A percentile compares a stretch with the other conserved stretches of the same genome.
Evolutionary conservation across 1,284 basidiomycete genomes (phyloP).

Genomic region (Puccinia polysora): DNA sequence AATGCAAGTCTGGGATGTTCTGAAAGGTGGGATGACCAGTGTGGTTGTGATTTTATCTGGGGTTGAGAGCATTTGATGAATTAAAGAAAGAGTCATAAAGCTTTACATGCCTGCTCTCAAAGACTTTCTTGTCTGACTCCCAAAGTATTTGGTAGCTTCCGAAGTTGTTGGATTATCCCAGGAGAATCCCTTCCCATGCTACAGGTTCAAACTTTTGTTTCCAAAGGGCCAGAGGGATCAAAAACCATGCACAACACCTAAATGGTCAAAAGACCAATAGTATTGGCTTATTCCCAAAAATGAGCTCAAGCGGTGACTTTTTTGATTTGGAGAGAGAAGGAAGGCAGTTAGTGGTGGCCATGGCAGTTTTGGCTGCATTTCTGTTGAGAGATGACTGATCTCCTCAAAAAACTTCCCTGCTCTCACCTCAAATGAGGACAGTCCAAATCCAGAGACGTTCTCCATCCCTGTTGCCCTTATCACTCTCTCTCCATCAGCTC

Average conservation of each 20-base stretch:
- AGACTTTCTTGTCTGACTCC: not conserved
- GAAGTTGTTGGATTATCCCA: not conserved
- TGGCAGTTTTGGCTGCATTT: not conserved
- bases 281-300: not conserved
- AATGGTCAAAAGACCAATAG: not conserved
- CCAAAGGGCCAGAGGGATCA: not conserved
- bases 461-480: too few relatives aligned
- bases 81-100: not conserved
- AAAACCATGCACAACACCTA: not conserved
- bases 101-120: not conserved
- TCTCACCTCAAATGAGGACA: too few relatives aligned
- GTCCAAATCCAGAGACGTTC: too few relatives aligned
- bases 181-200: not conserved
- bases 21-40: not conserved
- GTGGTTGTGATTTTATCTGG: not conserved
- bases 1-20: not conserved
- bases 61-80: not conserved
- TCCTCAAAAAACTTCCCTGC: too few relatives aligned
- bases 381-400: too few relatives aligned
- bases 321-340: not conserved
- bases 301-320: not conserved
- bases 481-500: too few relatives aligned
- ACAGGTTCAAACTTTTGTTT: not conserved
- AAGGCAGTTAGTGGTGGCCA: not conserved
- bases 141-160: not conserved